A percentile compares a stretch with the other conserved stretches of the same genome.
These are phyloP conservation scores for Penicillium expansum DNA, from an alignment of 2,329 filamentous ascomycete species.

Conservation along the genomic window DNA sequence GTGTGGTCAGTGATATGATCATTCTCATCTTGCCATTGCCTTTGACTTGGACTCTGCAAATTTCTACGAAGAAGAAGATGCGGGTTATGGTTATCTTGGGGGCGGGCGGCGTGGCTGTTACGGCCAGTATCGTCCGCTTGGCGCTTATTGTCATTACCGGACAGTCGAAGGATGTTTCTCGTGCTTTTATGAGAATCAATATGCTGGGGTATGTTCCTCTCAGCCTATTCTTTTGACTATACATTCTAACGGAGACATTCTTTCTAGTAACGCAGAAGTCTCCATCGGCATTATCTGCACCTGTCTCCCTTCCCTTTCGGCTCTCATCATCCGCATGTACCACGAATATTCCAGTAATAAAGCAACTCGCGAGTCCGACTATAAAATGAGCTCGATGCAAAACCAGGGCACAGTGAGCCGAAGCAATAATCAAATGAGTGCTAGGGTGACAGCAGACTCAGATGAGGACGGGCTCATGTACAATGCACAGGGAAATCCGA, in stretches of 20 bases:
- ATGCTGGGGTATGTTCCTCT: constrained; percentile 35
- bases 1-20: constrained; percentile 58
- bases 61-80: constrained; percentile 47
- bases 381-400: constrained; percentile 24
- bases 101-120: constrained; percentile 41
- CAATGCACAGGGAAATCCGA: constrained; percentile 27
- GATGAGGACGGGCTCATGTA: constrained; percentile 30
- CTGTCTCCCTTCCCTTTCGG: constrained; percentile 40
- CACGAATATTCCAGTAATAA: constrained; percentile 30
- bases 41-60: constrained; percentile 44
- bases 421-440: constrained; percentile 17
- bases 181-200: constrained; percentile 32
- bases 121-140: constrained; percentile 30
- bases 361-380: constrained; percentile 17
- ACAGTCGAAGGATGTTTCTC: constrained; percentile 25
- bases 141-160: constrained; percentile 25
- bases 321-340: constrained; percentile 34
- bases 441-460: constrained; percentile 14
- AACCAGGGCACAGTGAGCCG: constrained; percentile 14
- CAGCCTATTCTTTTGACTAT: constrained; percentile 20
- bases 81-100: constrained; percentile 50
- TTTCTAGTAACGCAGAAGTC: constrained; percentile 38
- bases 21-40: constrained; percentile 52
- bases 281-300: constrained; percentile 43
- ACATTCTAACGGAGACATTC: constrained; percentile 29